Evolutionary conservation across 2,329 filamentous ascomycete genomes (phyloP), one percentile per base, ranked within the genome.

Genomic region (Trichoderma harzianum): DNA sequence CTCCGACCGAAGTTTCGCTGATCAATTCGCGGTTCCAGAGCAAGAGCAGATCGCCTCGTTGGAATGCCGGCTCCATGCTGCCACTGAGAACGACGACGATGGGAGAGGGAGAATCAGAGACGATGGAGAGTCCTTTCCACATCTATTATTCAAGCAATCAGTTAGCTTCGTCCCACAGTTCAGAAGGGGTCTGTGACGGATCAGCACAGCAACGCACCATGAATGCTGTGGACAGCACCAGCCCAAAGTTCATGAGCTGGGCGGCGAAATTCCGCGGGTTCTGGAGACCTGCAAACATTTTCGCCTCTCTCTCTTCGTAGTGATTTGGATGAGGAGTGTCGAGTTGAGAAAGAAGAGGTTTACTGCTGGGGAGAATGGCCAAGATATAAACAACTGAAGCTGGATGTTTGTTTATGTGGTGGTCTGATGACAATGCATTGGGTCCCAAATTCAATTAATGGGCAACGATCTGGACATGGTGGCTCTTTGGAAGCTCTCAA

Each of bases 151-250:
- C n/a, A 28, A 28, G 26, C 21, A 7, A 3, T 39, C 3, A 2
- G 10, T 12, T 39, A 53, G 18, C 1, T 14, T 16, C 14, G 28
- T 26, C 26, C 10, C 14, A 51, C 51, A 34, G n/a, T 4, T 10
- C 12, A n/a, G 10, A 30, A n/a, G 21, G n/a, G 18, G 10, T 18
- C 43, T 53, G 28, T 12, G 34, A 16, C 16, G 24, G 47, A 60
- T 28, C 30, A 69, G 36, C 55, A 36, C 18, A 14, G 26, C 57
- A 53, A 16, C 47, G 74, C 85, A 73, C 90, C 94, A 97, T 97
- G 80, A 97, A 97, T 1, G 95, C 94, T 1, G 93, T 96, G 11
- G 92, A 94, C 65, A 97, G 89, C 74, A 97, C 93, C 74, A 98
- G 89, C 71, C 91, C 94, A 81, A 98, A 97, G 84, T 97, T 97